A percentile compares a stretch with the other conserved stretches of the same genome.
Conservation (phyloP, 2,329 filamentous ascomycete genomes). For the Pyricularia pennisetigena region DNA sequence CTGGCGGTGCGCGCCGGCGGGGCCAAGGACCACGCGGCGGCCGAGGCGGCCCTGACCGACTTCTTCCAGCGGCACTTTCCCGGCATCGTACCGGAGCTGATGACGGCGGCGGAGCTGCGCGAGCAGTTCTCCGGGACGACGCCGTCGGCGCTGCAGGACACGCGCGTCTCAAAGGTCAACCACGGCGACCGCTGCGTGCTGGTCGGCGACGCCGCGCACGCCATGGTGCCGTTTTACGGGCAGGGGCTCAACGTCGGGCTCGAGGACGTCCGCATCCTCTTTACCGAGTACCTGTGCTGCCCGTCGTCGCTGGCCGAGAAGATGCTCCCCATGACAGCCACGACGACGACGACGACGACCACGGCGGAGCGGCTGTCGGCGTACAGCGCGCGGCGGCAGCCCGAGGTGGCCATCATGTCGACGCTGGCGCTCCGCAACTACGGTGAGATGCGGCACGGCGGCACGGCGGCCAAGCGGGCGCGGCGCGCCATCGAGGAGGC, state of each 20-base stretch:
- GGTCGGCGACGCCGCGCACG: slow-evolving; percentile 87
- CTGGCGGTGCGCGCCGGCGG: slow-evolving; percentile 54
- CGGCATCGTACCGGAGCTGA: slow-evolving; percentile 60
- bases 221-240: slow-evolving; percentile 97
- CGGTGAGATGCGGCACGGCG: slow-evolving; percentile 84
- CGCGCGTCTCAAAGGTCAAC: slow-evolving; percentile 88
- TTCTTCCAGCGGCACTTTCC: slow-evolving; percentile 85
- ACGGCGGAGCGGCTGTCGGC: slow-evolving; percentile 38
- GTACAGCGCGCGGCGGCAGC: slow-evolving; percentile 64
- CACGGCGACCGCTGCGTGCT: slow-evolving; percentile 69
- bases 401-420: slow-evolving; percentile 83
- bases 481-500: slow-evolving; percentile 83
- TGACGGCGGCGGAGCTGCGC: slow-evolving; percentile 56
- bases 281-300: slow-evolving; percentile 60
- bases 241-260: slow-evolving; percentile 97
- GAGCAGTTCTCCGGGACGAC: slow-evolving; percentile 73
- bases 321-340: slow-evolving; percentile 11
- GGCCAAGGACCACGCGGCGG: neutral
- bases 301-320: too few relatives aligned
- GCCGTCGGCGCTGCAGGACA: slow-evolving; percentile 83
- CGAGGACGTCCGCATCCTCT: slow-evolving; percentile 86
- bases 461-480: slow-evolving; percentile 64
- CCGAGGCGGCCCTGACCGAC: slow-evolving; percentile 32
- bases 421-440: slow-evolving; percentile 88
- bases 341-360: slow-evolving; percentile 16